phyloP scores from a whole-genome alignment of 495 filamentous ascomycete genomes.

The Talaromyces adpressus region DNA sequence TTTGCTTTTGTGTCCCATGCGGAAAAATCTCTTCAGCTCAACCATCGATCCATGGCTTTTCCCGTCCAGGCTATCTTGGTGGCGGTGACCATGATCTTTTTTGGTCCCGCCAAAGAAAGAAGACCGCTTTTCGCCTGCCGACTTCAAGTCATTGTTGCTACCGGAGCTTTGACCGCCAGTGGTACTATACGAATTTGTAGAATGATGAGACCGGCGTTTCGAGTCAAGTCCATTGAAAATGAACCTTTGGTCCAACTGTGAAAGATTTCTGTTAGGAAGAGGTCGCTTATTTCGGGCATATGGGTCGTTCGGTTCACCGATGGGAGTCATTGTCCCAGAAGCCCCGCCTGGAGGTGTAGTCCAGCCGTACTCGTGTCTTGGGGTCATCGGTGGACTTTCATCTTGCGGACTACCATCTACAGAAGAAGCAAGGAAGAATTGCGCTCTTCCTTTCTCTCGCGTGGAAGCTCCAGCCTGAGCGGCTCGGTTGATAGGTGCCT shows the following conservation, averaged over 20 bases:
- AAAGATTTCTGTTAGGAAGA: slow-evolving; percentile 59
- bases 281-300: slow-evolving; percentile 78
- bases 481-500: slow-evolving; percentile 26
- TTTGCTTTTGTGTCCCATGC: slow-evolving; percentile 62
- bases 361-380: slow-evolving; percentile 49
- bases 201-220: slow-evolving; percentile 31
- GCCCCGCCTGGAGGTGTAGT: slow-evolving; percentile 50
- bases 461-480: slow-evolving; percentile 35
- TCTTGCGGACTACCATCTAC: slow-evolving; percentile 45
- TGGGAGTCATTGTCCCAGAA: slow-evolving; percentile 66
- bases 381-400: slow-evolving; percentile 47
- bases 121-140: slow-evolving; percentile 35
- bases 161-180: slow-evolving; percentile 35
- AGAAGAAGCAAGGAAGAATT: slow-evolving; percentile 64
- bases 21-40: slow-evolving; percentile 91
- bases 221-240: slow-evolving; percentile 62
- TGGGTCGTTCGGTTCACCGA: slow-evolving; percentile 79
- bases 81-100: slow-evolving; percentile 29
- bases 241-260: slow-evolving; percentile 74
- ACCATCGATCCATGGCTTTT: slow-evolving; percentile 82
- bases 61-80: slow-evolving; percentile 31
- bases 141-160: slow-evolving; percentile 40
- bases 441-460: slow-evolving; percentile 51
- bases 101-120: slow-evolving; percentile 39
- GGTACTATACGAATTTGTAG: slow-evolving; percentile 20